Percentiles rank a stretch among this genome's conserved stretches.
phyloP scores from a whole-genome alignment of 2,329 filamentous ascomycete species.

The Arachnomyces sp. region DNA sequence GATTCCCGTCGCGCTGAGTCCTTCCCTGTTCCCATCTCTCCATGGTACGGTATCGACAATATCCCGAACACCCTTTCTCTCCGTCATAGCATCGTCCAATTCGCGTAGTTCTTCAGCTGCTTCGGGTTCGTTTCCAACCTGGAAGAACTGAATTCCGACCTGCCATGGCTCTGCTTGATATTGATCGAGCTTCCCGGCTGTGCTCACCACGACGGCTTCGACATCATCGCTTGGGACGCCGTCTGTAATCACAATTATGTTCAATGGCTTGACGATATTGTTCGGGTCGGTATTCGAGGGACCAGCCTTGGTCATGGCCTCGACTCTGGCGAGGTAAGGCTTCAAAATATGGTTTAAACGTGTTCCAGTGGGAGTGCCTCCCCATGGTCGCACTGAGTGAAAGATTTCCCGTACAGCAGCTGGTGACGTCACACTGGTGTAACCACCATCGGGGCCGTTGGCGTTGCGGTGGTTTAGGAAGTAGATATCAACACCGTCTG shows the following conservation, averaged over 20 bases:
- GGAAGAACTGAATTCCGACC: slow-evolving; percentile 91
- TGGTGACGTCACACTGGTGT: slow-evolving; percentile 55
- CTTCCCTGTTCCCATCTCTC: slow-evolving; percentile 39
- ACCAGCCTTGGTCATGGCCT: slow-evolving; percentile 25
- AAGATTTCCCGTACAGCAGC: slow-evolving; percentile 62
- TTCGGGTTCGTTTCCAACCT: slow-evolving; percentile 65
- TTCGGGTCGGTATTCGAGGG: slow-evolving; percentile 14
- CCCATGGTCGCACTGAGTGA: slow-evolving; percentile 52
- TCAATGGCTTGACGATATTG: slow-evolving; percentile 61
- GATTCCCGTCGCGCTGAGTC: slow-evolving; percentile 60
- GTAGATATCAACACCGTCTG: slow-evolving; percentile 81
- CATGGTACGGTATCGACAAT: slow-evolving; percentile 89
- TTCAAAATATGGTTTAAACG: slow-evolving; percentile 63
- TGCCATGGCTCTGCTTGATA: slow-evolving; percentile 68
- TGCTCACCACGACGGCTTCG: slow-evolving; percentile 57
- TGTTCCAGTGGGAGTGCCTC: slow-evolving; percentile 65
- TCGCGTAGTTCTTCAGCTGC: slow-evolving; percentile 59
- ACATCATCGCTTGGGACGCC: slow-evolving; percentile 73
- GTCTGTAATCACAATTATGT: slow-evolving; percentile 90
- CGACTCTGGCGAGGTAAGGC: slow-evolving; percentile 58
- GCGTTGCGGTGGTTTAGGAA: slow-evolving; percentile 64
- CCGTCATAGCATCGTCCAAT: slow-evolving; percentile 64
- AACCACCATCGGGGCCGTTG: slow-evolving; percentile 43
- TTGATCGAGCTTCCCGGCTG: slow-evolving; percentile 57
- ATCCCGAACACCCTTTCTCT: slow-evolving; percentile 59